Base-by-base conservation (phyloP, 2,329 filamentous ascomycete species). In the Trichoderma gracile region DNA sequence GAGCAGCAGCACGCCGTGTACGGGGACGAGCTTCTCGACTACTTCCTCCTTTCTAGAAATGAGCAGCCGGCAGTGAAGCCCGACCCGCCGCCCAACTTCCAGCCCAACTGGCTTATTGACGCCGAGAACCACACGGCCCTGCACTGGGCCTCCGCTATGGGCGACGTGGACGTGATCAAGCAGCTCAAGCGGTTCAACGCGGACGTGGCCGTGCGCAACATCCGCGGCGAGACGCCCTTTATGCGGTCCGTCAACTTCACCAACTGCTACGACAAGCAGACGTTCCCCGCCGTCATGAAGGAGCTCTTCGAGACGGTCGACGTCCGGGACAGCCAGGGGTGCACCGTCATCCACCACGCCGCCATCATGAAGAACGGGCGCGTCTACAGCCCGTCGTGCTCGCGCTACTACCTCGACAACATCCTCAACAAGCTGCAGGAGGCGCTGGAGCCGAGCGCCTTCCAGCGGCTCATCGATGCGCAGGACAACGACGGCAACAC, bases 121-220 rank as follows among this genome's bases (percentile, higher is more conserved):
- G 90, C 93, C 49, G 93, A 96, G 71, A 89, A 89, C 10, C 93
- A 98, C 73, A 96, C 93, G 2, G 93, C 94, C 6, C 84, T 99
- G 69, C 95, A 99, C 74, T 99, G 95, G 95, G 95, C 93, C 19
- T 93, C 92, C 60, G 92, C 95, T 25, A 99, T 99, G 94, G 95
- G 95, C 65, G 95, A 98, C 70, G 82, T 97, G 33, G 91, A 94
- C 55, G 91, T 98, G 17, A 92, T 97, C 67, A 92, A 89, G 75
- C 90, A 96, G 75, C 82, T 99, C 19, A 89, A 95, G 70, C 84
- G 87, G 46, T 92, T 93, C 66, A 89, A 91, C 47, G 93, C 94
- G 12, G 87, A 87, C 66, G 82, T 92, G 17, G 86, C 87, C 33
- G 87, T 89, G 3, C 84, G 89, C 61, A 93, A 93, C 64, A 79